phyloP scores from a whole-genome alignment of 176 grass and related monocot species.

The Dactylis glomerata region DNA sequence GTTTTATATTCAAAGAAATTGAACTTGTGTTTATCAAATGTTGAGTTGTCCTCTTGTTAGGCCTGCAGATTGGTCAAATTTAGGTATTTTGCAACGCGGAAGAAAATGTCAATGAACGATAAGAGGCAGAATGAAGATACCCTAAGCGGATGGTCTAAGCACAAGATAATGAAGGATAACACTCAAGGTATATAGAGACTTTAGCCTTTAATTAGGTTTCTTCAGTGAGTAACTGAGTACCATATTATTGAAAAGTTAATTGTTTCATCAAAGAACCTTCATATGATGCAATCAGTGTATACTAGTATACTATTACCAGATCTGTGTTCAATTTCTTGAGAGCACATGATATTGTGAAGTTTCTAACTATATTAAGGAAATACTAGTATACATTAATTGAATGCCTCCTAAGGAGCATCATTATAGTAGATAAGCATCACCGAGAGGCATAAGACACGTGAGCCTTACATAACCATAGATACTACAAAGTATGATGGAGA shows the following conservation, averaged over 20 bases:
- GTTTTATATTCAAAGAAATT: neutral
- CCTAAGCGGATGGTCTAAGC: neutral
- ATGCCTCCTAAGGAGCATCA: neutral
- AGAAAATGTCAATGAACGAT: neutral
- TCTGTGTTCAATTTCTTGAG: neutral
- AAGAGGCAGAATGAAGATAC: neutral
- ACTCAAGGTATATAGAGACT: neutral
- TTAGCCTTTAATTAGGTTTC: neutral
- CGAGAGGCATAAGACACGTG: neutral
- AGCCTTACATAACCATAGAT: neutral
- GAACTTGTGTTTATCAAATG: neutral
- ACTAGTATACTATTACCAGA: neutral
- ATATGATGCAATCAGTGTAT: neutral
- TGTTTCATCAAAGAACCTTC: neutral
- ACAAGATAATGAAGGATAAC: neutral
- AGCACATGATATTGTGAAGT: neutral
- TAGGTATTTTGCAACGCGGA: neutral
- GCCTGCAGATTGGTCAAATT: too few species aligned
- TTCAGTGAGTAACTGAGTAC: neutral
- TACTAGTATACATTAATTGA: neutral
- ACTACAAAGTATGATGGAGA: neutral
- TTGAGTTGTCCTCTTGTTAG: too few species aligned
- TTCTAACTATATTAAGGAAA: neutral
- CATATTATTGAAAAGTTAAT: neutral
- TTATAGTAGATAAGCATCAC: neutral